These are phyloP conservation scores for Pseudogymnoascus sp. DNA, from an alignment of 2,329 filamentous ascomycete species.

Conservation along the genomic window DNA sequence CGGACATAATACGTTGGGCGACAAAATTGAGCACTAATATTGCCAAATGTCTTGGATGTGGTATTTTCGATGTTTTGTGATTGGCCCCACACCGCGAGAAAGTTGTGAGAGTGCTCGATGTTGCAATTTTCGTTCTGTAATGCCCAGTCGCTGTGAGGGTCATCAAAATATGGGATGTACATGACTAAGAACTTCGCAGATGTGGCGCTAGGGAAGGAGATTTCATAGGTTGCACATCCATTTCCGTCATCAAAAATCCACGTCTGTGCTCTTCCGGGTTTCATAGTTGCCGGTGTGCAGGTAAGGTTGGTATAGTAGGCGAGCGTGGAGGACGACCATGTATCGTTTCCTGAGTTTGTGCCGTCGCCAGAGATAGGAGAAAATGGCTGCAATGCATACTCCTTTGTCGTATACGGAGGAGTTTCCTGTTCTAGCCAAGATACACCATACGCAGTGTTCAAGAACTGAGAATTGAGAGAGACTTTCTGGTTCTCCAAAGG, in stretches of 20 bases:
- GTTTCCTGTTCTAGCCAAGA: slow-evolving; percentile 37
- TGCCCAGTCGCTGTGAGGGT: slow-evolving; percentile 26
- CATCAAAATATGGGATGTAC: slow-evolving; percentile 27
- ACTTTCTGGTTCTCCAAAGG: slow-evolving; percentile 25
- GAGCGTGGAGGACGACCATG: slow-evolving; percentile 23
- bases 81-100: slow-evolving; percentile 27
- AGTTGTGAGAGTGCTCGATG: slow-evolving; percentile 29
- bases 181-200: no score
- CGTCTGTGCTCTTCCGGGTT: no score
- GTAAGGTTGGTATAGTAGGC: slow-evolving; percentile 30
- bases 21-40: slow-evolving; percentile 36
- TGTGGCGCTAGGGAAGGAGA: no score
- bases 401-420: slow-evolving; percentile 35
- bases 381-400: slow-evolving; percentile 39
- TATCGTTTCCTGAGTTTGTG: slow-evolving; percentile 1
- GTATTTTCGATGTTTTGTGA: not conserved
- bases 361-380: slow-evolving; percentile 9
- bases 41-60: slow-evolving; percentile 1
- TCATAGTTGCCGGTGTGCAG: slow-evolving; percentile 30
- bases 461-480: slow-evolving; percentile 29
- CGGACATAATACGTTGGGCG: slow-evolving; percentile 39
- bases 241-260: slow-evolving; percentile 34
- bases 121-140: slow-evolving; percentile 30
- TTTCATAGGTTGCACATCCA: slow-evolving; percentile 33
- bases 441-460: slow-evolving; percentile 39